Evolutionary conservation across 371 early-diverging fungal genomes (phyloP), one percentile per base, ranked within the genome.

Genomic region (Cokeromyces recurvatus): DNA sequence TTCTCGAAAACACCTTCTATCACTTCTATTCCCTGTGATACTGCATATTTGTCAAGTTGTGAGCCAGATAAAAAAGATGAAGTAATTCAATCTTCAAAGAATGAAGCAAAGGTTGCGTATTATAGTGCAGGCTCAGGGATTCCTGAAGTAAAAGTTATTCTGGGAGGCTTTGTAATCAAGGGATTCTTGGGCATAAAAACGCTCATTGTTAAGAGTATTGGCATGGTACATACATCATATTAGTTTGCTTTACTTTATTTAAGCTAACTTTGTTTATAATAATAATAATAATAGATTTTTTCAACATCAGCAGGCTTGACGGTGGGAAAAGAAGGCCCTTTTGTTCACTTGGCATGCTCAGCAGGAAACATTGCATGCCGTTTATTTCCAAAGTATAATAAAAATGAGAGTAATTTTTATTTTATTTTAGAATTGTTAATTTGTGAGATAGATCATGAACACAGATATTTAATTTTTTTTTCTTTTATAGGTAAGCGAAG

Each of bases 321-420:
- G 35, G 67, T 90, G 7, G 98, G 98, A 25, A 92, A 93, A 62
- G 94, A 97, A 76, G 98, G 96, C 0, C 97, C 98, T 0, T 85
- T 95, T 32, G 94, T 97, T 27, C 96, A 95, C 62, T 82, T 97
- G 53, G 85, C 91, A 2, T 91, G 92, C 54, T 91, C 91, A 46
- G 72, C 91, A 8, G 95, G 94, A 22, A 94, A 92, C 64, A 79
- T 94, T 4, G 72, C 87, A 9, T 81, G 88, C 32, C 68, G 92
- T 2, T 47, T 86, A 34, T 94, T 93, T 59, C 62, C 70, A 4
- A 92, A 92, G 56, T 93, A 84, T 55, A 84, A 87, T 38, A 77
- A 82, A 43, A 93, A 90, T 59, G 92, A 94, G 34, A 88, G 85
- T 64, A 71, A 60, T 48, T n/a, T n/a, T n/a, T n/a, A n/a, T n/a